Base-by-base conservation (phyloP, 371 early-diverging fungal species). In the Rhizopus microsporus region DNA sequence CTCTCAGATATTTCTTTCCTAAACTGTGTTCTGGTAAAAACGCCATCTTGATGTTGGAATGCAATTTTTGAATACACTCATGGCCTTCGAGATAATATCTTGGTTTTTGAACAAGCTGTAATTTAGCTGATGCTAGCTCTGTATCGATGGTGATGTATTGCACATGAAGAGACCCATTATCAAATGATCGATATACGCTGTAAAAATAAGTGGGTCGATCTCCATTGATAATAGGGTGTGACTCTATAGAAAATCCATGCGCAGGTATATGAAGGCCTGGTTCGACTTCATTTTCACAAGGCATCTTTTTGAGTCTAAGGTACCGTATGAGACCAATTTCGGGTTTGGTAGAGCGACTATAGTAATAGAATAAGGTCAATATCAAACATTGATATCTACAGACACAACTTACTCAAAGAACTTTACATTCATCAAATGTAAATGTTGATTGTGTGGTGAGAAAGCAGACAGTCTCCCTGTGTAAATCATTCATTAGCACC, bases 121-220 rank as follows among this genome's bases (percentile, higher is more conserved):
- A 5, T 54, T 17, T 30, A 7, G n/a, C 6, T 44, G 23, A 7
- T 46, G 32, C 34, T 7, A 39, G 9, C 32, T 17, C 48, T 33
- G n/a, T 15, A n/a, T 17, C 34, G 8, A 51, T 33, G 15, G 34
- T 4, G 8, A 65, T 29, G 6, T 60, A 60, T 13, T 65, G 52
- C 33, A 57, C 50, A 7, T 13, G 40, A 3, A 65, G 37, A 6
- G 60, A 57, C 6, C 65, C 65, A 31, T 65, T 57, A 38, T 60
- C 65, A 65, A 65, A 65, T 7, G 47, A 13, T 2, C 65, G 60
- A 44, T 52, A 38, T 0, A 54, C 7, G 13, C 57, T 43, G 16
- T 43, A 40, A 31, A 65, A 44, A 30, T 17, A 13, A 7, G 13
- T 7, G 10, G 7, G 10, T 37, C 38, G 38, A 23, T 35, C 60